A percentile compares a stretch with the other conserved stretches of the same genome.
Conservation (phyloP, 805 yeast genomes). For the Yarrowia keelungensis region DNA sequence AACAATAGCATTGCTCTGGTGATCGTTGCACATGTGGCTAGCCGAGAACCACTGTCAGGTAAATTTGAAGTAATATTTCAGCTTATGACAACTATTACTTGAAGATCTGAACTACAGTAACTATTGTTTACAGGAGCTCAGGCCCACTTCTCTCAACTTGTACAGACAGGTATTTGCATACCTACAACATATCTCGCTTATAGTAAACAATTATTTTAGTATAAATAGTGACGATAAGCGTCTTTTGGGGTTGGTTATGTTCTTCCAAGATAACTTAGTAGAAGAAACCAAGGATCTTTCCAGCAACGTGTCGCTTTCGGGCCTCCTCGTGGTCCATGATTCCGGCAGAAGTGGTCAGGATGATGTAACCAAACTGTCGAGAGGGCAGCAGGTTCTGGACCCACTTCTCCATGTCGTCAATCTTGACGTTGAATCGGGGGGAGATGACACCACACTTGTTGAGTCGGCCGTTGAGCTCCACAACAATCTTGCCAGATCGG, state of each 20-base stretch:
- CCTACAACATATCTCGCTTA: neutral
- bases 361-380: constrained; percentile 98
- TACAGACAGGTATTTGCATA: too few species aligned
- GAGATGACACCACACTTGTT: constrained; percentile 99
- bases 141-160: too few species aligned
- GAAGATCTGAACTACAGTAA: too few species aligned
- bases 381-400: constrained; percentile 98
- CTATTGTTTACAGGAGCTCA: too few species aligned
- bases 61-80: too few species aligned
- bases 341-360: constrained; percentile 98
- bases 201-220: constrained; percentile 6
- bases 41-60: too few species aligned
- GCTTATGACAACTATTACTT: too few species aligned
- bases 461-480: constrained; percentile 96
- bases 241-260: constrained; percentile 3
- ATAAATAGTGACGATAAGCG: constrained; percentile 34
- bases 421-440: constrained; percentile 97
- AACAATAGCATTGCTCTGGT: too few species aligned
- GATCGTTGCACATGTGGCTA: too few species aligned
- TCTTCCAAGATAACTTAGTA: constrained; percentile 60
- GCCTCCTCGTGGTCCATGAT: constrained; percentile 99
- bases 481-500: constrained; percentile 97
- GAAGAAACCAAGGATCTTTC: constrained; percentile 97
- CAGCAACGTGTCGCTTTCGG: constrained; percentile 99
- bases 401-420: constrained; percentile 97